A percentile compares a stretch with the other conserved stretches of the same genome.
Evolutionary conservation across 257 asterid genomes (phyloP).

Genomic region (Capsicum baccatum): DNA sequence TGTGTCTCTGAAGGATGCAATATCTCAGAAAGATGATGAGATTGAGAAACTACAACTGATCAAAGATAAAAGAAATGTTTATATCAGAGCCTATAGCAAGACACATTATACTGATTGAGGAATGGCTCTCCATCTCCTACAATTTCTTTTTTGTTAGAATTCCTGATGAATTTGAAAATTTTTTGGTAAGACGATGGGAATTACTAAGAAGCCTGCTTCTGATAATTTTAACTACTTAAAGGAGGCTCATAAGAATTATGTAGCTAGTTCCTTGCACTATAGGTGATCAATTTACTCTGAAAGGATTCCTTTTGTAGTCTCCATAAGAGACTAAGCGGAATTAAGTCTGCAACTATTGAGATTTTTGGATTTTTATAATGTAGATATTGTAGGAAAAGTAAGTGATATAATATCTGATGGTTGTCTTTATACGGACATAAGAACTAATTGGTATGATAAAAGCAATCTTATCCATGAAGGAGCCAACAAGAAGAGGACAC

Average conservation of each 20-base stretch:
- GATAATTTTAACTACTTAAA: constrained; percentile 39
- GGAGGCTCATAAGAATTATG: constrained; percentile 41
- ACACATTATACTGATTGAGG: constrained; percentile 51
- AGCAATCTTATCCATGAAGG: no score
- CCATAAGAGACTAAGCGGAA: no score
- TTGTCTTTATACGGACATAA: no score
- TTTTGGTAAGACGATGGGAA: constrained; percentile 31
- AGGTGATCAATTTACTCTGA: constrained; percentile 35
- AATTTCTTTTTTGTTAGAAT: constrained; percentile 21
- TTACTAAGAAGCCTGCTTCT: constrained; percentile 35
- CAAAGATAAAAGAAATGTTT: constrained; percentile 23
- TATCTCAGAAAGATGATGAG: constrained; percentile 35
- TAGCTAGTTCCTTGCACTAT: constrained; percentile 33
- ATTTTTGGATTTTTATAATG: no score
- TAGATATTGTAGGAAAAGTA: no score
- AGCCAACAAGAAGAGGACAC: no score
- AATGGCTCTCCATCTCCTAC: constrained; percentile 41
- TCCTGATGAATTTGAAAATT: constrained; percentile 32
- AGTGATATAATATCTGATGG: no score
- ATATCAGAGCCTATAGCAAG: constrained; percentile 29
- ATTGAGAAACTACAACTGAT: constrained; percentile 28
- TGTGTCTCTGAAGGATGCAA: constrained; percentile 22
- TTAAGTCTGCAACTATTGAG: no score
- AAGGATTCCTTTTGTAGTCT: not conserved
- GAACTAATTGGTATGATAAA: no score